Conservation (phyloP, 305 asterid species). For the Fraxinus xanthoxyloides region DNA sequence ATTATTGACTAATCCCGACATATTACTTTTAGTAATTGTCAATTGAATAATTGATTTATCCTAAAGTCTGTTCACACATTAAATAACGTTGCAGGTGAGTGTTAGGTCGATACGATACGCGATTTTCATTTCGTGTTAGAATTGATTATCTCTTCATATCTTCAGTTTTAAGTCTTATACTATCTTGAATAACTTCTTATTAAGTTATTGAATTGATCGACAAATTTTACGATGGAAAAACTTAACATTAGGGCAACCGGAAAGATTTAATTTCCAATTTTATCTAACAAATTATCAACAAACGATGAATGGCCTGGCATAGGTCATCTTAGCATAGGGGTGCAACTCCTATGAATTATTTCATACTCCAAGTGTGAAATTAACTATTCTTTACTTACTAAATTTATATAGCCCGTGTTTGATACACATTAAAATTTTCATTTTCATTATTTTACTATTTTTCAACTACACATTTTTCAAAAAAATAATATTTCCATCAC, state of each 20-base stretch:
- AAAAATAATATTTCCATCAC: too few species aligned
- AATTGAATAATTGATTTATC: not conserved
- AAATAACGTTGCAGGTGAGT: not conserved
- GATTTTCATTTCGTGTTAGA: not conserved
- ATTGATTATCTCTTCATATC: not conserved
- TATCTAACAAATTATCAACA: not conserved
- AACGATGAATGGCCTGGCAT: not conserved
- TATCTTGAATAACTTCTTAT: not conserved
- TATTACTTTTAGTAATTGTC: not conserved
- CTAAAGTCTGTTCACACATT: not conserved
- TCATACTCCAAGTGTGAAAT: not conserved
- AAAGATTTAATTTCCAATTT: too few species aligned
- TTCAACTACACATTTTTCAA: too few species aligned
- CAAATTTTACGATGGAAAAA: not conserved
- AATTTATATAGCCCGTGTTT: too few species aligned
- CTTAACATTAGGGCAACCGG: not conserved
- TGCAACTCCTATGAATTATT: too few species aligned
- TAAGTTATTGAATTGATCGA: not conserved
- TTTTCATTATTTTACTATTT: too few species aligned
- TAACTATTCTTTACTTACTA: too few species aligned
- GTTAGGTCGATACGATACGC: not conserved
- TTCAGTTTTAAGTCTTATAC: not conserved
- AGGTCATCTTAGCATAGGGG: not conserved
- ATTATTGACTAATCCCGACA: not conserved
- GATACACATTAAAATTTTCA: too few species aligned